These are phyloP conservation scores for Scutellaria baicalensis DNA, from an alignment of 257 asterid genomes.

Conservation along the genomic window DNA sequence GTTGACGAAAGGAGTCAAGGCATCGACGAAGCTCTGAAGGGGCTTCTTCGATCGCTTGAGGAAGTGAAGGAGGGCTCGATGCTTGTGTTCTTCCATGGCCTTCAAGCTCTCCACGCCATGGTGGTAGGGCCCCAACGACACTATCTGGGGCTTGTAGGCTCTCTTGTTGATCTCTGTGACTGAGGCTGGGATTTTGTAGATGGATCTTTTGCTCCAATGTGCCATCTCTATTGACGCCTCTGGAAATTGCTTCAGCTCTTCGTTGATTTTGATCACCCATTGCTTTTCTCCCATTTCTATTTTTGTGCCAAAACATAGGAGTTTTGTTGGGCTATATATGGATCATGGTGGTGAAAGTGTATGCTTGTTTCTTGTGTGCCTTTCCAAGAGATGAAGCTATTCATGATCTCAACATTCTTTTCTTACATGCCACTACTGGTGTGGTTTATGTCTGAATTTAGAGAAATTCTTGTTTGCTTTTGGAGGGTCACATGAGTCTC, in stretches of 20 bases:
- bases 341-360: no score
- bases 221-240: background rate
- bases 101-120: background rate
- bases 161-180: slow-evolving; percentile 18
- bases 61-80: slow-evolving; percentile 38
- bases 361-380: no score
- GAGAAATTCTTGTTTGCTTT: no score
- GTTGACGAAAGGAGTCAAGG: slow-evolving; percentile 3
- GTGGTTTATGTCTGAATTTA: no score
- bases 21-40: slow-evolving; percentile 1
- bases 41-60: slow-evolving; percentile 23
- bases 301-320: no score
- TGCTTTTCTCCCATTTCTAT: background rate
- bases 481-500: no score
- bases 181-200: slow-evolving; percentile 28
- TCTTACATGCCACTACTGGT: no score
- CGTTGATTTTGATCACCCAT: slow-evolving; percentile 27
- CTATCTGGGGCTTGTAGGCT: slow-evolving; percentile 36
- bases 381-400: no score
- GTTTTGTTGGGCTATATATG: no score
- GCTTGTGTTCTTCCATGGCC: slow-evolving; percentile 50
- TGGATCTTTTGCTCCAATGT: slow-evolving; percentile 36
- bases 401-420: no score
- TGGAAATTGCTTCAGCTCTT: slow-evolving; percentile 1
- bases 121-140: slow-evolving; percentile 55